These are phyloP conservation scores for Chaetomiaceae sp. DNA, from an alignment of 2,329 filamentous ascomycete species.

Conservation along the genomic window DNA sequence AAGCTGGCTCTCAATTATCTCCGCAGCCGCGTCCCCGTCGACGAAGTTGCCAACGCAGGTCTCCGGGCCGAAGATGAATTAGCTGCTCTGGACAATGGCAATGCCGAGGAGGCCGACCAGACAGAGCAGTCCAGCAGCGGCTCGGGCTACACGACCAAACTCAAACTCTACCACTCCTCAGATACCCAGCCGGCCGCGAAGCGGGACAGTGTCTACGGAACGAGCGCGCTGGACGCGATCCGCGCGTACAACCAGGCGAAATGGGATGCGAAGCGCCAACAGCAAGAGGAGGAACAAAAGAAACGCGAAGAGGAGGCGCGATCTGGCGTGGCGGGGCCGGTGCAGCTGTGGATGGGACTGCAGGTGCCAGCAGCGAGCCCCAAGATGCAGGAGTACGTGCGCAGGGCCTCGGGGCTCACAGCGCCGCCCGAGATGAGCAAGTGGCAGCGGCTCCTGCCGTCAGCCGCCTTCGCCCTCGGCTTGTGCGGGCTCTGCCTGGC, in stretches of 20 bases:
- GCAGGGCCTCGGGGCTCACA: conserved; percentile 44
- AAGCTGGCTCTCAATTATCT: conserved; percentile 48
- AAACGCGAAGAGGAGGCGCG: conserved; percentile 36
- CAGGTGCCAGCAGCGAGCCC: conserved; percentile 33
- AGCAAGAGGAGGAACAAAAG: conserved; percentile 20
- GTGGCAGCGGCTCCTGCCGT: conserved; percentile 52
- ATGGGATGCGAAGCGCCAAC: conserved; percentile 38
- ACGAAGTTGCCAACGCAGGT: conserved; percentile 56
- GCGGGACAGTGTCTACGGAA: conserved; percentile 47
- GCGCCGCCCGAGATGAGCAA: conserved; percentile 45
- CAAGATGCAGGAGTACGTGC: conserved; percentile 36
- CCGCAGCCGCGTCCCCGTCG: conserved; percentile 47
- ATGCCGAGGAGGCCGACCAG: conserved; percentile 18
- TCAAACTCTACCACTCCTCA: conserved; percentile 23
- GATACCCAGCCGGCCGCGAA: conserved; percentile 21
- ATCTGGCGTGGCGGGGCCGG: conserved; percentile 36
- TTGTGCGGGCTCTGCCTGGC: conserved; percentile 39
- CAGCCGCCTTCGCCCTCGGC: conserved; percentile 41
- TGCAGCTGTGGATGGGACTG: conserved; percentile 34
- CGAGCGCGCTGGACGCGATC: conserved; percentile 51
- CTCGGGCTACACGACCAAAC: conserved; percentile 10
- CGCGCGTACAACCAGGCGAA: conserved; percentile 47
- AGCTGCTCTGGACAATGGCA: conserved; percentile 40
- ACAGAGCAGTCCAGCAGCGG: background rate
- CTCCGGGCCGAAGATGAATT: conserved; percentile 59